These are phyloP conservation scores for Penicillium occitanis DNA, from an alignment of 2,329 filamentous ascomycete species.

Conservation along the genomic window DNA sequence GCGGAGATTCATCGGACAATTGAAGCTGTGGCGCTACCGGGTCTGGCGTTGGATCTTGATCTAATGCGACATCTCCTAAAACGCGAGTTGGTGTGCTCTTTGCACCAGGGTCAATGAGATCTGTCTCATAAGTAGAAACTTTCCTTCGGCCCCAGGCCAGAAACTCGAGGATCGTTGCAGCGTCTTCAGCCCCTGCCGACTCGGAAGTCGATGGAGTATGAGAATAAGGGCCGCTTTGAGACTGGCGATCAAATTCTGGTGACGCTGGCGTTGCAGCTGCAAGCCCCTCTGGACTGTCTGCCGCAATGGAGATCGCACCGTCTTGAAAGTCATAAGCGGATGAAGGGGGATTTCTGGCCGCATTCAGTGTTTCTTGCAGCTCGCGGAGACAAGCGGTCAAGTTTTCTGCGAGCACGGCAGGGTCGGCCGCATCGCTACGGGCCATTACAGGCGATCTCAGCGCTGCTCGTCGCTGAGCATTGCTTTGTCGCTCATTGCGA, in stretches of 20 bases:
- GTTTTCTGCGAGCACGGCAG: not conserved
- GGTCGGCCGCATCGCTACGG: not conserved
- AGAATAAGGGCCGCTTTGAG: not conserved
- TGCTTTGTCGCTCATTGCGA: slow-evolving; percentile 8
- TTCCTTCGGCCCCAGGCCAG: slow-evolving; percentile 52
- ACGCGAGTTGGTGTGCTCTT: slow-evolving; percentile 25
- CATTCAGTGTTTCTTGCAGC: slow-evolving; percentile 3
- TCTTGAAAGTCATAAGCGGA: not conserved
- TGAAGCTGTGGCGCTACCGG: not conserved
- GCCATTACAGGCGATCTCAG: not conserved
- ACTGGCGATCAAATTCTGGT: slow-evolving; percentile 9
- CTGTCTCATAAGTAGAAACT: slow-evolving; percentile 34
- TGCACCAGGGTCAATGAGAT: slow-evolving; percentile 24
- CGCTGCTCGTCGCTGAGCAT: not conserved
- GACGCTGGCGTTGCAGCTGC: slow-evolving; percentile 16
- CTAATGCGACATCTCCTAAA: slow-evolving; percentile 25
- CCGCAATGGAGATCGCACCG: slow-evolving; percentile 1
- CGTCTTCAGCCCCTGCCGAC: slow-evolving; percentile 25
- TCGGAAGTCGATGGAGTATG: not conserved
- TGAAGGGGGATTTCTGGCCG: slow-evolving; percentile 3
- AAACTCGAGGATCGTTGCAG: slow-evolving; percentile 51
- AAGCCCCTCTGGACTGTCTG: not conserved
- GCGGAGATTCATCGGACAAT: slow-evolving; percentile 11
- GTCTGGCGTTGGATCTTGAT: slow-evolving; percentile 10
- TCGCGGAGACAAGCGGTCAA: slow-evolving; percentile 15